Conservation (phyloP, 2,329 filamentous ascomycete species). For the Torrubiella hemipterigena region DNA sequence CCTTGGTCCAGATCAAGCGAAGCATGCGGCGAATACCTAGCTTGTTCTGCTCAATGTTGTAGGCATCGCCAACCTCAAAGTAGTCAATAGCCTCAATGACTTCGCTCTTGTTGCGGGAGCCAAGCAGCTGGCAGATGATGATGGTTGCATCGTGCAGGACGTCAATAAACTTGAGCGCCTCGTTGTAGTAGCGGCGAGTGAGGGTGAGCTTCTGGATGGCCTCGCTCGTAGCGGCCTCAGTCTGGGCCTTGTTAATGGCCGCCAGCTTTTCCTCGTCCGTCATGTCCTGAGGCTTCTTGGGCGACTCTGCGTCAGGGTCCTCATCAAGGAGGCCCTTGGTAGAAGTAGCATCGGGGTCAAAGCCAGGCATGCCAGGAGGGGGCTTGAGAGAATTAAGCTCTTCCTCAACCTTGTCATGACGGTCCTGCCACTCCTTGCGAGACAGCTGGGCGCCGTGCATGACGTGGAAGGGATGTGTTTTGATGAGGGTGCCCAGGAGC, state of each 20-base stretch:
- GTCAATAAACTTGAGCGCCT: constrained; percentile 88
- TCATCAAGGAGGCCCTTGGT: constrained; percentile 72
- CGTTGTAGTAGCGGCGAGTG: constrained; percentile 82
- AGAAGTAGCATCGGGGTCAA: constrained; percentile 50
- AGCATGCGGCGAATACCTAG: constrained; percentile 90
- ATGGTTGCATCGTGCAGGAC: constrained; percentile 74
- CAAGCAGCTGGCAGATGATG: constrained; percentile 74
- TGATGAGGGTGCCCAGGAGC: constrained; percentile 73
- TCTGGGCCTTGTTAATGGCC: constrained; percentile 65
- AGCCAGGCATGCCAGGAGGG: constrained; percentile 53
- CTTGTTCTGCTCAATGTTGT: constrained; percentile 90
- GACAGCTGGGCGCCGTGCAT: constrained; percentile 83
- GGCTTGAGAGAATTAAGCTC: constrained; percentile 75
- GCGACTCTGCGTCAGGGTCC: constrained; percentile 67
- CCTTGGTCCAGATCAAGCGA: constrained; percentile 96
- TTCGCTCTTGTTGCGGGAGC: constrained; percentile 94
- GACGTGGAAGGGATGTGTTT: constrained; percentile 86
- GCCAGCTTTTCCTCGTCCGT: constrained; percentile 67
- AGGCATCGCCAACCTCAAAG: constrained; percentile 88
- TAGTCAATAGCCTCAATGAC: constrained; percentile 99
- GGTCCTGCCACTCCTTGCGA: constrained; percentile 71
- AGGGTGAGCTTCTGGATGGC: constrained; percentile 78
- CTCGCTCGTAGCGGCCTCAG: constrained; percentile 81
- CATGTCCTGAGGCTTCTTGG: constrained; percentile 54
- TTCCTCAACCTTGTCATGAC: constrained; percentile 70